Evolutionary conservation across 768 basidiomycete genomes (phyloP).

Genomic region (Mycena venus): DNA sequence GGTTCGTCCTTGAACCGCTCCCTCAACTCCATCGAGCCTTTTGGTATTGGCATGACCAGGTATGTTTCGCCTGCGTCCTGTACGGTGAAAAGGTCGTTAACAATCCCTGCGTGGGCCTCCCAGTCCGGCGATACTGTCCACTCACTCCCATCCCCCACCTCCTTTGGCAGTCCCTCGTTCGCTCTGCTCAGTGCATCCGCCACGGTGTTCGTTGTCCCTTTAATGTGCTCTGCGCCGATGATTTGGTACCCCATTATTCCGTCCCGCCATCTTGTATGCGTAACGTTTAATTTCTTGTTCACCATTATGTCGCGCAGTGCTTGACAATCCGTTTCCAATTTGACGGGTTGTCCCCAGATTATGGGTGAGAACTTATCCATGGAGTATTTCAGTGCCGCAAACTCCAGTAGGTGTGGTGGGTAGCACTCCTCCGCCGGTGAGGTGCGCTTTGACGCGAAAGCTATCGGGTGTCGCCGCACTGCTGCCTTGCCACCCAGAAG

Average conservation of each 20-base stretch:
- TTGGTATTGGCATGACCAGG: not conserved
- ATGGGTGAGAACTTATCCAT: conserved; percentile 33
- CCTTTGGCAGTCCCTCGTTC: not conserved
- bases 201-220: conserved; percentile 34
- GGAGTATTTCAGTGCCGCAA: conserved; percentile 35
- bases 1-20: conserved; percentile 29
- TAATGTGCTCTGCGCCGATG: conserved; percentile 30
- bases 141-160: not conserved
- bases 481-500: conserved; percentile 25
- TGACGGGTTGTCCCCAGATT: conserved; percentile 40
- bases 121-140: not conserved
- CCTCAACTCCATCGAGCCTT: not conserved
- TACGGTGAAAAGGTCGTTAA: conserved; percentile 19
- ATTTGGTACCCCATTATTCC: conserved; percentile 38
- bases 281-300: conserved; percentile 3
- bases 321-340: not conserved
- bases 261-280: conserved; percentile 42
- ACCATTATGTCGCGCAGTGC: conserved; percentile 35
- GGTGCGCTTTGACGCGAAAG: conserved; percentile 50
- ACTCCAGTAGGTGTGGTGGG: conserved; percentile 46
- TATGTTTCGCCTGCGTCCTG: not conserved
- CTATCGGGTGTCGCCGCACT: conserved; percentile 41
- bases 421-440: conserved; percentile 44
- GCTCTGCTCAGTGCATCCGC: conserved; percentile 38
- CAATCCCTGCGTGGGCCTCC: not conserved